Conservation (phyloP, 306 rosid genomes). For the Inga oerstediana region DNA sequence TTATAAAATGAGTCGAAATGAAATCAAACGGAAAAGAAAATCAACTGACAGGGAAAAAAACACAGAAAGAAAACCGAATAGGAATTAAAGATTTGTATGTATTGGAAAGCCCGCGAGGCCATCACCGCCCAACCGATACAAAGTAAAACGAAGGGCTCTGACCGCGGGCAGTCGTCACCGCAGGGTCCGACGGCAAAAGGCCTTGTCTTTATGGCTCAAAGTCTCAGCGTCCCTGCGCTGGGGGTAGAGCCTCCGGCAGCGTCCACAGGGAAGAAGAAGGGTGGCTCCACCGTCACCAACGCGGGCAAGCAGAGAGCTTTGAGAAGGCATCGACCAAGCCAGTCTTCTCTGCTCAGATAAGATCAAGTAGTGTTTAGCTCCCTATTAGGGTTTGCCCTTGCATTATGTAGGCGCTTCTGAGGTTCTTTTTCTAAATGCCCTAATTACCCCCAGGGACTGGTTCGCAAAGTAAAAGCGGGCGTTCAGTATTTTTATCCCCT, state of each 20-base stretch:
- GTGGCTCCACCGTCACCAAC: constrained; percentile 13
- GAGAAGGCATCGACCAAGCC: not conserved
- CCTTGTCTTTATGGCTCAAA: not conserved
- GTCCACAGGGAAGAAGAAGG: not conserved
- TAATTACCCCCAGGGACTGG: not conserved
- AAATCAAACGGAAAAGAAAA: not conserved
- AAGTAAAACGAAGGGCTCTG: constrained; percentile 7
- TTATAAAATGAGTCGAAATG: not conserved
- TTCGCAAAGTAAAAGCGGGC: not conserved
- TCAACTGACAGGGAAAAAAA: not conserved
- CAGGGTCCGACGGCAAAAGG: constrained; percentile 18
- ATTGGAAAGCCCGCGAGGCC: not conserved
- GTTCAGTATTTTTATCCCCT: not conserved
- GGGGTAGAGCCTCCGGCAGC: constrained; percentile 21
- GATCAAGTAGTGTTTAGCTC: constrained; percentile 13
- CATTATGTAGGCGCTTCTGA: not conserved
- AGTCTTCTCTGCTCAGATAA: constrained; percentile 20
- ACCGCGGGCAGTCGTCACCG: constrained; percentile 34
- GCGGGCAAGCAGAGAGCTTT: not conserved
- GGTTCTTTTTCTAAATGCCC: not conserved
- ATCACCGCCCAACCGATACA: not conserved
- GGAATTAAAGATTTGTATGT: not conserved
- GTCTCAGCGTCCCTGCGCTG: not conserved
- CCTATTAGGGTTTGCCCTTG: not conserved
- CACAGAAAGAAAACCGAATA: not conserved